phyloP scores from a whole-genome alignment of 257 asterid genomes.

The Nicotiana benthamiana region DNA sequence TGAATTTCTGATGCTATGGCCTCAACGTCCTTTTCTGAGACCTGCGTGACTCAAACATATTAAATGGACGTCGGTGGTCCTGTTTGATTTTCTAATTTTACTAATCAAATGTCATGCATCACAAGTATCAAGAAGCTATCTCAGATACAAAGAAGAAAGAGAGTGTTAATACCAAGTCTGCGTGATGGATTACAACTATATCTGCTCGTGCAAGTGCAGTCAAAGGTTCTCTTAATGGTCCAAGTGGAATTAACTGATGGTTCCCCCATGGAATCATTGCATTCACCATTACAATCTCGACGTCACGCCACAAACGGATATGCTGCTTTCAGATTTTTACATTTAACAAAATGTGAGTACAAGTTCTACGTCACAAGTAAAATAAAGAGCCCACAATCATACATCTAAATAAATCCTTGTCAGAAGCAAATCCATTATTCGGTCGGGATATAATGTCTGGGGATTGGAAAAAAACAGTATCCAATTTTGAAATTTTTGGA shows the following conservation, averaged over 20 bases:
- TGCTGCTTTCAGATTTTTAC: conserved; percentile 58
- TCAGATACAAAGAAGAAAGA: neutral
- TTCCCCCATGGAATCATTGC: conserved; percentile 93
- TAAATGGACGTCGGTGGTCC: neutral
- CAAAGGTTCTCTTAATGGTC: conserved; percentile 88
- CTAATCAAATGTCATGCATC: neutral
- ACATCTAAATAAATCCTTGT: neutral
- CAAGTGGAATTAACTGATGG: conserved; percentile 62
- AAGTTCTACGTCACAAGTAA: conserved; percentile 11
- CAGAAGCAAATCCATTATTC: neutral
- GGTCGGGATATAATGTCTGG: neutral
- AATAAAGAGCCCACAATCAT: neutral
- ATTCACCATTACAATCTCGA: conserved; percentile 92
- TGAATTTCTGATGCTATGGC: conserved; percentile 44
- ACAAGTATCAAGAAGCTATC: neutral
- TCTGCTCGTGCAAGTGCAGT: conserved; percentile 62
- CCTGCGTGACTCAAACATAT: conserved; percentile 31
- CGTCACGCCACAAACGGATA: conserved; percentile 53
- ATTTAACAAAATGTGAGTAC: conserved; percentile 14
- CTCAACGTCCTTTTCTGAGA: conserved; percentile 33
- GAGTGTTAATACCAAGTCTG: conserved; percentile 58
- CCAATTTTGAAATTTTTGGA: neutral
- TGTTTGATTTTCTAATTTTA: neutral
- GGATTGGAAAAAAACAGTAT: neutral
- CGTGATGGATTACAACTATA: conserved; percentile 72